Conservation (phyloP, 805 yeast species). For the Candida dendrica region DNA sequence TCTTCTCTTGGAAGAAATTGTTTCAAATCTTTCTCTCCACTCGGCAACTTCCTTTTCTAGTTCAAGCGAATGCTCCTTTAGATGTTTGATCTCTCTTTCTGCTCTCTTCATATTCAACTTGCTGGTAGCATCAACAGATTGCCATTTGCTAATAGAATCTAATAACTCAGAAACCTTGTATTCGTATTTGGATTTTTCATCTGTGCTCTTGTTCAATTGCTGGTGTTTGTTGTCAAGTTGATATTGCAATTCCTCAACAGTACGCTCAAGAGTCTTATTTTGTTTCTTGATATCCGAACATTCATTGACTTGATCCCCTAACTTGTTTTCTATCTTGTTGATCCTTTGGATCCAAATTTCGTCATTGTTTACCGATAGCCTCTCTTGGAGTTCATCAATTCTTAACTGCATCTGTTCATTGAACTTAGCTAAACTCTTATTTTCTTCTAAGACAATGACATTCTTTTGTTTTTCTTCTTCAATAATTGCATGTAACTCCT, state of each 20-base stretch:
- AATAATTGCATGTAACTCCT: constrained; percentile 18
- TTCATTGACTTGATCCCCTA: constrained; percentile 38
- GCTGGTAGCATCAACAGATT: constrained; percentile 37
- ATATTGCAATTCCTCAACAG: constrained; percentile 45
- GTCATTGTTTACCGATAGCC: constrained; percentile 44
- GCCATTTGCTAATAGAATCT: constrained; percentile 35
- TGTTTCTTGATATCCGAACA: constrained; percentile 47
- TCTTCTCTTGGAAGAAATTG: constrained; percentile 13
- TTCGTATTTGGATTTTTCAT: constrained; percentile 51
- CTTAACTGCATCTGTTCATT: constrained; percentile 43
- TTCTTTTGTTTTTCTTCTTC: constrained; percentile 43
- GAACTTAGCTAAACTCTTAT: constrained; percentile 50
- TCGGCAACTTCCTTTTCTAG: constrained; percentile 52
- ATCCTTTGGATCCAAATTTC: constrained; percentile 53
- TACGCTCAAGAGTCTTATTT: constrained; percentile 42
- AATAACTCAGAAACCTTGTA: constrained; percentile 40
- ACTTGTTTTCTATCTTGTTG: constrained; percentile 41
- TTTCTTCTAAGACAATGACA: constrained; percentile 57
- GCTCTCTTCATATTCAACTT: constrained; percentile 36
- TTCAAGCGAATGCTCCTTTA: constrained; percentile 43
- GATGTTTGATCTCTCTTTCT: constrained; percentile 49
- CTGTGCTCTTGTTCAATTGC: constrained; percentile 45
- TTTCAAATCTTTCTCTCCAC: constrained; percentile 39
- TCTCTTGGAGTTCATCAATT: constrained; percentile 38
- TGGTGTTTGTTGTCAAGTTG: constrained; percentile 44